Percentiles rank a stretch among this genome's conserved stretches.
Conservation (phyloP, 345 rosid genomes). For the Dipteronia sinensis region DNA sequence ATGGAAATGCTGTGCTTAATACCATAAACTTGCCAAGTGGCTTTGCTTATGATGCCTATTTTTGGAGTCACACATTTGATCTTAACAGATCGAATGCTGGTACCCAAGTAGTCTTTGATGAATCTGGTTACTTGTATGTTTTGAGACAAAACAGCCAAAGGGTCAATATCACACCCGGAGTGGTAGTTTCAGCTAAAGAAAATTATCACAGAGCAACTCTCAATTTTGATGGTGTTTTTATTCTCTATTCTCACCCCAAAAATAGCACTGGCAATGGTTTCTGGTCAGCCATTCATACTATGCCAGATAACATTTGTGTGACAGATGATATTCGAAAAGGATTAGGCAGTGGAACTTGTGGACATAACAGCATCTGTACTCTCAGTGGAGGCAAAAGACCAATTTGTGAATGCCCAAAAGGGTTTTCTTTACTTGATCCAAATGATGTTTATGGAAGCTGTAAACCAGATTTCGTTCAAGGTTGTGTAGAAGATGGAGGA, state of each 20-base stretch:
- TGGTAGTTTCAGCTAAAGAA: not conserved
- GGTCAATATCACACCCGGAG: not conserved
- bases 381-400: constrained; percentile 23
- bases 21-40: constrained; percentile 27
- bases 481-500: constrained; percentile 28
- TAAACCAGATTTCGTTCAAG: constrained; percentile 30
- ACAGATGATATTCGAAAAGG: not conserved
- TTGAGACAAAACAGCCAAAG: constrained; percentile 17
- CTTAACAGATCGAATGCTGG: constrained; percentile 23
- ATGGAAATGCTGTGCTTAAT: constrained; percentile 38
- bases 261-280: constrained; percentile 2
- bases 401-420: constrained; percentile 33
- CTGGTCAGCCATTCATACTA: constrained; percentile 21
- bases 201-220: constrained; percentile 34
- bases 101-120: constrained; percentile 24
- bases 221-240: constrained; percentile 42
- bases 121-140: constrained; percentile 31
- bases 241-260: constrained; percentile 26
- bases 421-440: constrained; percentile 30
- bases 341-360: constrained; percentile 40
- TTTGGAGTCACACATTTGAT: constrained; percentile 15
- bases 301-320: constrained; percentile 37
- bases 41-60: constrained; percentile 24
- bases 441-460: constrained; percentile 37
- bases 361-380: constrained; percentile 39